These are phyloP conservation scores for Biscogniauxia sp. DNA, from an alignment of 2,329 filamentous ascomycete species.

Conservation along the genomic window DNA sequence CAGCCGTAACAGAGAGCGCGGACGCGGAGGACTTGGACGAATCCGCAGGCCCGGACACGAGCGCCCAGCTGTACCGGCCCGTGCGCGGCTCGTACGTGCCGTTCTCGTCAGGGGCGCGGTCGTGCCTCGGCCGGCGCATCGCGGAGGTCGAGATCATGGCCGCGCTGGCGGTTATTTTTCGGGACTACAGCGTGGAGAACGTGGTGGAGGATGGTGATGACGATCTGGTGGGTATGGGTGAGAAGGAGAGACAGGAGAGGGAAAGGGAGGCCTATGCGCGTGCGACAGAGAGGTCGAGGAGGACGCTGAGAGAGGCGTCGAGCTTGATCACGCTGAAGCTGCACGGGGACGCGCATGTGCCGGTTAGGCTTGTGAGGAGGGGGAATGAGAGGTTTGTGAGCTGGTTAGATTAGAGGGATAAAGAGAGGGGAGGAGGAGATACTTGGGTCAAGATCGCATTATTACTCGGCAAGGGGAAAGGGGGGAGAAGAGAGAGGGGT, in stretches of 20 bases:
- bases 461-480: too few species aligned
- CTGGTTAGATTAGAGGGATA: conserved; percentile 19
- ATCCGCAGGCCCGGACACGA: conserved; percentile 57
- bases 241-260: too few species aligned
- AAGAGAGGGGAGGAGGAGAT: neutral
- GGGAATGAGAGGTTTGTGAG: conserved; percentile 66
- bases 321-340: conserved; percentile 71
- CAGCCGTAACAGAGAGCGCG: conserved; percentile 28
- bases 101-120: conserved; percentile 56
- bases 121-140: conserved; percentile 56
- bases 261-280: conserved; percentile 46
- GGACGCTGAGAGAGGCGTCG: conserved; percentile 51
- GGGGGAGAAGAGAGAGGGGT: too few species aligned
- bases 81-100: conserved; percentile 54
- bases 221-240: conserved; percentile 25
- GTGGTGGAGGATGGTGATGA: conserved; percentile 59
- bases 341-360: conserved; percentile 54
- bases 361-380: conserved; percentile 64
- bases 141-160: conserved; percentile 59
- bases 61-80: conserved; percentile 58
- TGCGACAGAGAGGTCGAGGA: conserved; percentile 54
- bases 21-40: conserved; percentile 55
- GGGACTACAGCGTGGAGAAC: conserved; percentile 65
- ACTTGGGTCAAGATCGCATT: too few species aligned
- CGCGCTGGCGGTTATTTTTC: conserved; percentile 53